Percentiles rank a stretch among this genome's conserved stretches.
Evolutionary conservation across 345 rosid genomes (phyloP).

Genomic region (Salix exigua): DNA sequence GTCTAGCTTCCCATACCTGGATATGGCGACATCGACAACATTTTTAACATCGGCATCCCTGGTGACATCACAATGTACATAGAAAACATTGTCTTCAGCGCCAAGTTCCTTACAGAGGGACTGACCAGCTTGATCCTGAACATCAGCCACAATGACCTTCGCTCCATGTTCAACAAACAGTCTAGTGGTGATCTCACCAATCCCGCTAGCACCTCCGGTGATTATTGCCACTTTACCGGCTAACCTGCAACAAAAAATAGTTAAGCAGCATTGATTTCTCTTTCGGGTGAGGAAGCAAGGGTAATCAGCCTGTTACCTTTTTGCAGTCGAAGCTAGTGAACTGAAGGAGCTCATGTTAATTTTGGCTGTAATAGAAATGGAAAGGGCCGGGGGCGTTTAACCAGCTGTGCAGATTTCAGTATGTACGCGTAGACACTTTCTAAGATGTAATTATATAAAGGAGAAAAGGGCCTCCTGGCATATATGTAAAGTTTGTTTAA

Average conservation of each 20-base stretch:
- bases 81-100: slow-evolving; percentile 5
- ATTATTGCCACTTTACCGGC: slow-evolving; percentile 47
- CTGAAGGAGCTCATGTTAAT: slow-evolving; percentile 14
- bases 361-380: not conserved
- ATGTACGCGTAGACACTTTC: not conserved
- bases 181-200: slow-evolving; percentile 36
- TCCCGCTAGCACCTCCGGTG: slow-evolving; percentile 44
- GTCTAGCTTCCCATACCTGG: slow-evolving; percentile 41
- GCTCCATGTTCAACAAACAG: slow-evolving; percentile 41
- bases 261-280: not conserved
- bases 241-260: slow-evolving; percentile 17
- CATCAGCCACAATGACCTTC: slow-evolving; percentile 35
- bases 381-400: not conserved
- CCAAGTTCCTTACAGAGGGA: slow-evolving; percentile 31
- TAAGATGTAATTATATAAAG: not conserved
- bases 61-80: slow-evolving; percentile 41
- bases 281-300: not conserved
- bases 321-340: slow-evolving; percentile 2
- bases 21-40: slow-evolving; percentile 26
- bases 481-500: too few species aligned
- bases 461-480: too few species aligned
- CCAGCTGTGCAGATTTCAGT: not conserved
- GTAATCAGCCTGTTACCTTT: slow-evolving; percentile 12
- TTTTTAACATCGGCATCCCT: slow-evolving; percentile 31
- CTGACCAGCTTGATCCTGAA: slow-evolving; percentile 39